A percentile compares a stretch with the other conserved stretches of the same genome.
These are phyloP conservation scores for Cinnamomum chago DNA, from an alignment of 164 flowering plant species.

Conservation along the genomic window DNA sequence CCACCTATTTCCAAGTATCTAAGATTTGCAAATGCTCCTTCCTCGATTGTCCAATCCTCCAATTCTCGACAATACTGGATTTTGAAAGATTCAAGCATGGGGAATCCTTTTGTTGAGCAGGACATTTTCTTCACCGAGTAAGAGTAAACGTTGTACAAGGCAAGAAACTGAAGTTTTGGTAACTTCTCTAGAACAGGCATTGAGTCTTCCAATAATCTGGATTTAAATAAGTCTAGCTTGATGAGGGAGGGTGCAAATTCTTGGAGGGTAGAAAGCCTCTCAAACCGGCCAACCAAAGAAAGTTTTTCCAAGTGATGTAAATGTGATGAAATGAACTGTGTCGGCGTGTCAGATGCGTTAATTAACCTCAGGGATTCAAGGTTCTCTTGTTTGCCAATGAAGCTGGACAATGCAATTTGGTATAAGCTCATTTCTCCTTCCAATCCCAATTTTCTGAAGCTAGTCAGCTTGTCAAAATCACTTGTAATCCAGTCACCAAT, in stretches of 20 bases:
- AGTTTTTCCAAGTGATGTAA: neutral
- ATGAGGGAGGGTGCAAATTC: neutral
- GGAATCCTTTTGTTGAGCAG: neutral
- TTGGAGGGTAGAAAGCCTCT: neutral
- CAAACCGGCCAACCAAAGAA: neutral
- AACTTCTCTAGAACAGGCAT: neutral
- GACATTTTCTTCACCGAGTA: conserved; percentile 13
- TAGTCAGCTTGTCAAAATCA: neutral
- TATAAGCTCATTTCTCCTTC: neutral
- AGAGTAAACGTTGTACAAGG: neutral
- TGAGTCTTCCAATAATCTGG: neutral
- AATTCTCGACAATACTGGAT: neutral
- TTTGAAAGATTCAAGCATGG: neutral
- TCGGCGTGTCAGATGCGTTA: neutral
- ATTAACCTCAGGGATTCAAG: neutral
- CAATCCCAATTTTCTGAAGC: conserved; percentile 3
- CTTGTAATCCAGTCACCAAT: neutral
- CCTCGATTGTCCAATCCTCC: conserved; percentile 1
- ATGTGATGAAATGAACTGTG: neutral
- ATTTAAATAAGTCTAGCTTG: neutral
- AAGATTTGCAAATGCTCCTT: conserved; percentile 1
- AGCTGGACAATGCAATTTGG: neutral
- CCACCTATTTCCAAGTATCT: neutral
- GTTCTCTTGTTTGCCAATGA: neutral
- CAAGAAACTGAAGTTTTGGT: neutral